phyloP scores from a whole-genome alignment of 2,329 filamentous ascomycete species.

The Ophiostoma quercus region DNA sequence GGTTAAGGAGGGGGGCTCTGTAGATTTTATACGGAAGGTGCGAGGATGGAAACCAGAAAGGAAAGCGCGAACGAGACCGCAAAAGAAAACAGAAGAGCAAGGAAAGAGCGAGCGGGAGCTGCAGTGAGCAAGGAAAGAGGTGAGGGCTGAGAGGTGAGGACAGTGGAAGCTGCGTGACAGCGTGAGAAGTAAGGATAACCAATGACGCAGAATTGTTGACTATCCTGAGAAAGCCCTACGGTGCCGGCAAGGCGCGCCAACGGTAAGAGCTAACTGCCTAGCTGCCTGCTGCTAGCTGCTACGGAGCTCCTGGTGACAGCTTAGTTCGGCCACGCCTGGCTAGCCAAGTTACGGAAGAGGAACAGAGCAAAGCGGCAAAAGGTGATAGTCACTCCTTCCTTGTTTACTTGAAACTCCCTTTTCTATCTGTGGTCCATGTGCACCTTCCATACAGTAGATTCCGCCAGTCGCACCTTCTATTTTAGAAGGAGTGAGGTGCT shows the following conservation, averaged over 20 bases:
- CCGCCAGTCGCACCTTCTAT: not conserved
- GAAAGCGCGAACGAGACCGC: not conserved
- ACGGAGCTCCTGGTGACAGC: not conserved
- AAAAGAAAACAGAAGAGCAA: not conserved
- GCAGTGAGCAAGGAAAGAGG: not conserved
- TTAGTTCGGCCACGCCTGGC: not conserved
- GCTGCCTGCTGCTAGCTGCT: not conserved
- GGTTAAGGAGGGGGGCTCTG: not conserved
- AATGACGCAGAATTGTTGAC: constrained; percentile 6
- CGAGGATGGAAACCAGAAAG: not conserved
- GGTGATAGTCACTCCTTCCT: not conserved
- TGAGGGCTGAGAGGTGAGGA: not conserved
- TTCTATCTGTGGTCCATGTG: not conserved
- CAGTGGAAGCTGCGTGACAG: constrained; percentile 7
- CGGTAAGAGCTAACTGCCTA: not conserved
- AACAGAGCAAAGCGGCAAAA: not conserved
- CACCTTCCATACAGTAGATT: not conserved
- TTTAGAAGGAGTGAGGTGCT: not conserved
- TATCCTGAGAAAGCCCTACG: constrained; percentile 9
- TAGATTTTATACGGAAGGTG: constrained; percentile 10
- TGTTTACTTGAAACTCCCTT: not conserved
- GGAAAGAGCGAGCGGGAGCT: not conserved
- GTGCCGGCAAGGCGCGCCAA: constrained; percentile 6
- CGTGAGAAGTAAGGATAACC: not conserved
- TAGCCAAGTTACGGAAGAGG: not conserved